Conservation (phyloP, 2,329 filamentous ascomycete genomes). For the Cordyceps fumosorosea region DNA sequence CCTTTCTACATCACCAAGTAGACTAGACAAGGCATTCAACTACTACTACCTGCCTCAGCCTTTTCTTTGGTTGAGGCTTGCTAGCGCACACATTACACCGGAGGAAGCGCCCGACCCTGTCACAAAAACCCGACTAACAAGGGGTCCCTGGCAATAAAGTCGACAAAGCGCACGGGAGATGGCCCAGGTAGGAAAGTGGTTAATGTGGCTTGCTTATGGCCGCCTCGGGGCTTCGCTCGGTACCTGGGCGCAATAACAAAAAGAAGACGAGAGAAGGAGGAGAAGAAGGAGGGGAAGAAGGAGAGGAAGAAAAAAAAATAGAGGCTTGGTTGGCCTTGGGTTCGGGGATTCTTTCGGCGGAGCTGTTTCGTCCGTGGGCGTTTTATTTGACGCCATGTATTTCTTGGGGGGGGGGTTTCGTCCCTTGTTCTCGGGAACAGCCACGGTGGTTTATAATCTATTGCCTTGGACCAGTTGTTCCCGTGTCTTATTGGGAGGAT, state of each 20-base stretch:
- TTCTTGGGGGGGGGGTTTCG: not conserved
- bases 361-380: not conserved
- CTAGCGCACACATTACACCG: not conserved
- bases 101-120: slow-evolving; percentile 5
- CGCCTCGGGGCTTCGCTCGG: not conserved
- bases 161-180: not conserved
- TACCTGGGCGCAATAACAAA: not conserved
- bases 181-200: slow-evolving; percentile 6
- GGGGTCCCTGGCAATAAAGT: not conserved
- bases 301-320: too few relatives aligned
- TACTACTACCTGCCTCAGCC: not conserved
- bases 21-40: not conserved
- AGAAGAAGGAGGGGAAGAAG: too few relatives aligned
- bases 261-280: too few relatives aligned
- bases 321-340: not conserved
- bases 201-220: slow-evolving; percentile 10
- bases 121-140: not conserved
- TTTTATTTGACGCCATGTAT: not conserved
- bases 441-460: not conserved
- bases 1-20: not conserved
- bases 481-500: not conserved
- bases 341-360: slow-evolving; percentile 12
- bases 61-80: not conserved
- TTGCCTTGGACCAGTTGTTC: not conserved
- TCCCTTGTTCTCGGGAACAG: not conserved